These are phyloP conservation scores for Gremmenia infestans DNA, from an alignment of 2,329 filamentous ascomycete species.

Conservation along the genomic window DNA sequence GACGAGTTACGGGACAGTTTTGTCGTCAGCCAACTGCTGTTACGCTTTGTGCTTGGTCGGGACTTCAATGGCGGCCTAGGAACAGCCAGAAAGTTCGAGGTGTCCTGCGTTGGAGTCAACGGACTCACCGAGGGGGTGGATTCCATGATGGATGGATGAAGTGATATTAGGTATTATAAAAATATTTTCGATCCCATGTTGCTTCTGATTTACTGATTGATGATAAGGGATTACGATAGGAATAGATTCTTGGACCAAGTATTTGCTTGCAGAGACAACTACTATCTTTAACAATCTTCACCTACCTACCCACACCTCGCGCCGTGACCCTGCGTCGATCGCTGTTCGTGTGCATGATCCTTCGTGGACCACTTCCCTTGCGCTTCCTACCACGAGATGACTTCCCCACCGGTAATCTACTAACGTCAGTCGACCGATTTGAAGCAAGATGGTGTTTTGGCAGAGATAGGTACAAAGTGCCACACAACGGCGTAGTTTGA, in stretches of 20 bases:
- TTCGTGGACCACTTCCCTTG: background rate
- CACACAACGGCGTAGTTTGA: too few relatives aligned
- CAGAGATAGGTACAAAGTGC: background rate
- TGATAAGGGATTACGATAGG: background rate
- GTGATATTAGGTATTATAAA: background rate
- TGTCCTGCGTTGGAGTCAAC: background rate
- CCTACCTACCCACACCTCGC: background rate
- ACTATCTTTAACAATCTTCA: background rate
- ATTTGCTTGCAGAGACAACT: background rate
- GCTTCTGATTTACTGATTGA: background rate
- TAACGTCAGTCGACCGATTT: background rate
- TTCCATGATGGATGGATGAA: slow-evolving; percentile 1
- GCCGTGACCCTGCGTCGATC: slow-evolving; percentile 8
- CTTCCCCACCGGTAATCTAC: background rate
- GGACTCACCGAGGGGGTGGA: background rate
- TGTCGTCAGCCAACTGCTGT: slow-evolving; percentile 3
- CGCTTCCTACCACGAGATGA: background rate
- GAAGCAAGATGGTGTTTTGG: background rate
- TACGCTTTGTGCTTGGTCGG: slow-evolving; percentile 1
- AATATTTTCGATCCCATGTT: background rate
- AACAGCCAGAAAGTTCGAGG: background rate
- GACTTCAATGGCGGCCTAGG: slow-evolving; percentile 1
- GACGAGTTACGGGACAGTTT: background rate
- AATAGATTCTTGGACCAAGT: background rate
- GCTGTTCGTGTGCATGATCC: slow-evolving; percentile 9